Evolutionary conservation across 176 grass and related monocot species (phyloP).

Genomic region (Musa beccarii): DNA sequence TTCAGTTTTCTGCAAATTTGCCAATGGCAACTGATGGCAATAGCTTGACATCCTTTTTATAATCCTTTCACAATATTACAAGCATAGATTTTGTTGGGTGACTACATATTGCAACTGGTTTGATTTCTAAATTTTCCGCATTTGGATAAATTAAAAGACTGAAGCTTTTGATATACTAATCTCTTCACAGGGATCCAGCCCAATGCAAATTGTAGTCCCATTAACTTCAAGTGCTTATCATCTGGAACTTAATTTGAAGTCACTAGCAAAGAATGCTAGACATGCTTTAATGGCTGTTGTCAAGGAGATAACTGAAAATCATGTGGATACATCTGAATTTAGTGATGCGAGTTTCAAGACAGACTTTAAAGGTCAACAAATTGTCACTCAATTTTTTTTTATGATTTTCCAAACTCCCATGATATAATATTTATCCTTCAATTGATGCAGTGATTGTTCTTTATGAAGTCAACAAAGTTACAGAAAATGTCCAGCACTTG

Average conservation of each 20-base stretch:
- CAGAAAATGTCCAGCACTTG: constrained; percentile 47
- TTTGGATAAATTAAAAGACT: neutral
- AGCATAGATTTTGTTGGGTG: neutral
- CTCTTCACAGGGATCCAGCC: constrained; percentile 28
- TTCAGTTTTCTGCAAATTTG: too few relatives aligned
- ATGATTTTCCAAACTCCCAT: neutral
- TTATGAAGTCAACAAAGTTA: constrained; percentile 51
- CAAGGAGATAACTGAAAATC: constrained; percentile 42
- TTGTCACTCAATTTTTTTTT: constrained; percentile 1
- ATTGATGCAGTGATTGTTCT: constrained; percentile 60
- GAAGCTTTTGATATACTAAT: neutral
- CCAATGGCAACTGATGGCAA: too few relatives aligned
- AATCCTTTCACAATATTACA: neutral
- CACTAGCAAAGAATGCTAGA: constrained; percentile 46
- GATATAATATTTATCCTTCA: constrained; percentile 15
- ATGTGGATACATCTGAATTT: constrained; percentile 10
- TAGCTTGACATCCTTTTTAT: neutral
- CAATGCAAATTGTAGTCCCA: constrained; percentile 39
- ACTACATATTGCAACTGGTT: neutral
- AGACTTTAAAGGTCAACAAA: constrained; percentile 43
- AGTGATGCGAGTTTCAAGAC: constrained; percentile 29
- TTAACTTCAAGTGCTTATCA: constrained; percentile 56
- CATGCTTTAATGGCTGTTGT: constrained; percentile 56
- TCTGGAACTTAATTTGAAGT: constrained; percentile 48
- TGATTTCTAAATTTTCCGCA: neutral